phyloP scores from a whole-genome alignment of 352 stramenopile genomes.

The Globisporangium cystogenes region DNA sequence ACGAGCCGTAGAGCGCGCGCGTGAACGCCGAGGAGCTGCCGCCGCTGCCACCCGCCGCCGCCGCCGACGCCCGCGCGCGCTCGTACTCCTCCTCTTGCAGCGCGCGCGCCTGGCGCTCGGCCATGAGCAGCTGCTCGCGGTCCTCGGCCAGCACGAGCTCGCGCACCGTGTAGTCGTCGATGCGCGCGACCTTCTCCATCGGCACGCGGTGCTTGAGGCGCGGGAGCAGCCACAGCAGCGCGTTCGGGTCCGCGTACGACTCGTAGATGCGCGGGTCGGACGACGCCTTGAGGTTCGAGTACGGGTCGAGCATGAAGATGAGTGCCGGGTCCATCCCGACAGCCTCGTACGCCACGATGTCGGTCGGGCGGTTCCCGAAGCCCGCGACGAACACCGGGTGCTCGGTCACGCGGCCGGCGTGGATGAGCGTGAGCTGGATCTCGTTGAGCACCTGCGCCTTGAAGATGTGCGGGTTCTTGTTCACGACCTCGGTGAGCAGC shows the following conservation, averaged over 20 bases:
- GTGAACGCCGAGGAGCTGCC: constrained; percentile 16
- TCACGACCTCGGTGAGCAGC: constrained; percentile 79
- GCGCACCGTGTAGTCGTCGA: constrained; percentile 80
- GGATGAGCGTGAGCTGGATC: constrained; percentile 76
- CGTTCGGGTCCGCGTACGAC: constrained; percentile 78
- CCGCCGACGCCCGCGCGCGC: constrained; percentile 8
- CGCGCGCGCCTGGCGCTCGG: constrained; percentile 48
- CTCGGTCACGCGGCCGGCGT: constrained; percentile 59
- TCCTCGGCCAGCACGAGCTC: constrained; percentile 76
- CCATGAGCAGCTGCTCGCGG: constrained; percentile 63
- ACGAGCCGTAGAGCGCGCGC: constrained; percentile 10
- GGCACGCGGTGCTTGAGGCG: constrained; percentile 80
- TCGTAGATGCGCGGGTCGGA: constrained; percentile 64
- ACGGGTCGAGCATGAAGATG: constrained; percentile 82
- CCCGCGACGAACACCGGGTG: constrained; percentile 82
- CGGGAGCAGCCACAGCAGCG: constrained; percentile 71
- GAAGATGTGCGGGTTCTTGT: constrained; percentile 83
- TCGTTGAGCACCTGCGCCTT: constrained; percentile 80
- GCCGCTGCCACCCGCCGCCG: constrained; percentile 5
- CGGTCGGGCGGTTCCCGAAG: constrained; percentile 81
- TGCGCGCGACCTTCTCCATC: constrained; percentile 66
- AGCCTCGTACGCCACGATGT: constrained; percentile 73
- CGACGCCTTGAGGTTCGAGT: constrained; percentile 65
- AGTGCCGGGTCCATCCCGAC: constrained; percentile 63
- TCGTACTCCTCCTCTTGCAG: constrained; percentile 67